Evolutionary conservation across 1,284 basidiomycete genomes (phyloP), one percentile per base, ranked within the genome.

Genomic region (Fomitiporia mediterranea): DNA sequence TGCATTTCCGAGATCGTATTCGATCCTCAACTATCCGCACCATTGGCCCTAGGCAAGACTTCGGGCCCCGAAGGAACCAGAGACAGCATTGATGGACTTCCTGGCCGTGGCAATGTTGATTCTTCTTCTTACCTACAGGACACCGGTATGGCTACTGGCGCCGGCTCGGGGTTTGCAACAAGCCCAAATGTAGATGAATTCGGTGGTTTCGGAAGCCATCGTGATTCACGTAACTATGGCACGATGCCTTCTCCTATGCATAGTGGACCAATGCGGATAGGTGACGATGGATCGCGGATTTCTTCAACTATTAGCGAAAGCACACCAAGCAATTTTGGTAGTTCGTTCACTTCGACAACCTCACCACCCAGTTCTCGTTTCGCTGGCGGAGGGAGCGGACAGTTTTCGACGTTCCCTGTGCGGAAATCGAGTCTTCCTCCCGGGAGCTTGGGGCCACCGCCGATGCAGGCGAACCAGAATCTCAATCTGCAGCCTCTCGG

Each of bases 1-100:
- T 76, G 75, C 28, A 69, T 89, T 39, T 70, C 71, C 51, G 79
- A 83, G 62, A 80, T 91, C 27, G 64, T 67, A 3, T 81, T 88
- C 62, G 60, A 60, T 43, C 50, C 35, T 21, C 54, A 61, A 30
- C 54, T 42, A 9, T 44, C 21, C 27, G 37, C 58, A 6, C 32
- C 56, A 17, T 21, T n/a, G 17, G 23, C 34, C 19, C 23, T 17
- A 11, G 19, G 25, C 5, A 43, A 51, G 4, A 40, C 38, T 11
- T 27, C 35, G 17, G 25, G 13, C 4, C 39, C 32, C 4, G 48
- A 38, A 9, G 28, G 6, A 6, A 28, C 9, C 11, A 35, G 34
- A 15, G 35, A 39, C 13, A 51, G 27, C 28, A 51, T 50, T 25
- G 55, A 56, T 27, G 55, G 55, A 21, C 55, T 51, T 13, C 55